Percentiles rank a stretch among this genome's conserved stretches.
Conservation (phyloP, 371 early-diverging fungal species). For the Actinomortierella wolfii region DNA sequence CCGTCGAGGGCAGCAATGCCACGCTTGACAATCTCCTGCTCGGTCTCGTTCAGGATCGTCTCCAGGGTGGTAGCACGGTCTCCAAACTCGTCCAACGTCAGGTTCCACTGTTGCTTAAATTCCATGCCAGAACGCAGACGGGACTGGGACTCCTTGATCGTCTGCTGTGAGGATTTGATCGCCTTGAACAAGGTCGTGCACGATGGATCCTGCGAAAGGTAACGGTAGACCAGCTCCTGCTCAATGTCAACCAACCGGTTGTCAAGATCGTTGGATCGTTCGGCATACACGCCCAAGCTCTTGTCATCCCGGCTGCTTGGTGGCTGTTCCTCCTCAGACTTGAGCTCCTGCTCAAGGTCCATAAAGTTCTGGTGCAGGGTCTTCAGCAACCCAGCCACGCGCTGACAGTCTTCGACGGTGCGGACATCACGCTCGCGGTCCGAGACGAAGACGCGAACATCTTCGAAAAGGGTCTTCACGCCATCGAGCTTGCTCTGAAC, state of each 20-base stretch:
- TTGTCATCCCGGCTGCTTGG: too few relatives aligned
- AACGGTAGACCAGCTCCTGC: constrained; percentile 18
- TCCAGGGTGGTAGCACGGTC: constrained; percentile 21
- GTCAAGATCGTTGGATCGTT: constrained; percentile 12
- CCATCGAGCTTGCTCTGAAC: constrained; percentile 27
- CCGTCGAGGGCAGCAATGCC: constrained; percentile 14
- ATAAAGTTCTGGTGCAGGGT: constrained; percentile 13
- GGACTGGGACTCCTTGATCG: constrained; percentile 22
- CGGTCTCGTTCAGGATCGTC: constrained; percentile 21
- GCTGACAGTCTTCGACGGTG: constrained; percentile 24
- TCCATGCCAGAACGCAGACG: constrained; percentile 28
- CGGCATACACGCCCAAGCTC: constrained; percentile 13
- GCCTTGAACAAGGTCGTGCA: constrained; percentile 19
- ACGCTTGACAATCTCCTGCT: constrained; percentile 14
- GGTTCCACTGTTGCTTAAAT: constrained; percentile 36
- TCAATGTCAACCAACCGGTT: constrained; percentile 20
- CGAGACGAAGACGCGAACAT: constrained; percentile 14
- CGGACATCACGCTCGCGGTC: constrained; percentile 33
- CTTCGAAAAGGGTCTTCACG: constrained; percentile 11
- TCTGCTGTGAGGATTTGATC: constrained; percentile 15
- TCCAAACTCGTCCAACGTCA: constrained; percentile 27
- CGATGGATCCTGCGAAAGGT: constrained; percentile 23
- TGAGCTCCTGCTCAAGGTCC: constrained; percentile 12
- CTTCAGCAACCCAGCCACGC: constrained; percentile 7
- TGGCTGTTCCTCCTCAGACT: constrained; percentile 10